phyloP scores from a whole-genome alignment of 192 early-diverging fungal species.

The Jimgerdemannia flammicorona region DNA sequence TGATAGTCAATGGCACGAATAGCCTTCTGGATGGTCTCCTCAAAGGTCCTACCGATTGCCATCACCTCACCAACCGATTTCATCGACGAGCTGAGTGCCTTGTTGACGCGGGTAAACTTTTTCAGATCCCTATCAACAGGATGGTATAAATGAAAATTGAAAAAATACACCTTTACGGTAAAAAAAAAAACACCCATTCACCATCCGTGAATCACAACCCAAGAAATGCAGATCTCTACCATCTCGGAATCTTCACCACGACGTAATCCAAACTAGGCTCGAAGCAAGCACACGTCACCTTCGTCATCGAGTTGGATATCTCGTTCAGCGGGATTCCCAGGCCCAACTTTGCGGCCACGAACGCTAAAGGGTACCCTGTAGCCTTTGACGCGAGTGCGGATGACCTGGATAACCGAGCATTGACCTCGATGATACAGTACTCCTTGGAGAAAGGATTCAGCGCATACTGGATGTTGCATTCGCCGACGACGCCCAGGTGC shows the following conservation, averaged over 20 bases:
- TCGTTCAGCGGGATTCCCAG: conserved; percentile 90
- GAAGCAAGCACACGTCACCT: conserved; percentile 94
- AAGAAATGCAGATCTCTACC: conserved; percentile 25
- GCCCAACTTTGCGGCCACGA: conserved; percentile 96
- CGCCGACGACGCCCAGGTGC: conserved; percentile 97
- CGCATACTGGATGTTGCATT: conserved; percentile 99
- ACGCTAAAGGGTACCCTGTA: conserved; percentile 97
- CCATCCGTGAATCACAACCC: too few relatives aligned
- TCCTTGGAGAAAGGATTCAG: conserved; percentile 92
- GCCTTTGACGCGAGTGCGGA: conserved; percentile 97
- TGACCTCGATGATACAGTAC: conserved; percentile 99
- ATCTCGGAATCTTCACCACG: conserved; percentile 81
- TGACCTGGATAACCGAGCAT: conserved; percentile 90
- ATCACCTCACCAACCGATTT: conserved; percentile 98
- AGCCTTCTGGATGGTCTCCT: conserved; percentile 98
- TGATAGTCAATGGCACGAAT: conserved; percentile 86
- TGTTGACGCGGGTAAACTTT: conserved; percentile 94
- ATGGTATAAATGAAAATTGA: background rate
- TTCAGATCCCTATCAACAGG: conserved; percentile 61
- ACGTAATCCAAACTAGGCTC: conserved; percentile 96
- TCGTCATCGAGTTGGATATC: conserved; percentile 93
- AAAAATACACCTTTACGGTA: too few relatives aligned
- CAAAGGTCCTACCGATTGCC: conserved; percentile 95
- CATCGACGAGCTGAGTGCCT: conserved; percentile 88
- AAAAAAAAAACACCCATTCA: too few relatives aligned